Evolutionary conservation across 2,329 filamentous ascomycete genomes (phyloP), one percentile per base, ranked within the genome.

Genomic region (Fusarium beomiforme): DNA sequence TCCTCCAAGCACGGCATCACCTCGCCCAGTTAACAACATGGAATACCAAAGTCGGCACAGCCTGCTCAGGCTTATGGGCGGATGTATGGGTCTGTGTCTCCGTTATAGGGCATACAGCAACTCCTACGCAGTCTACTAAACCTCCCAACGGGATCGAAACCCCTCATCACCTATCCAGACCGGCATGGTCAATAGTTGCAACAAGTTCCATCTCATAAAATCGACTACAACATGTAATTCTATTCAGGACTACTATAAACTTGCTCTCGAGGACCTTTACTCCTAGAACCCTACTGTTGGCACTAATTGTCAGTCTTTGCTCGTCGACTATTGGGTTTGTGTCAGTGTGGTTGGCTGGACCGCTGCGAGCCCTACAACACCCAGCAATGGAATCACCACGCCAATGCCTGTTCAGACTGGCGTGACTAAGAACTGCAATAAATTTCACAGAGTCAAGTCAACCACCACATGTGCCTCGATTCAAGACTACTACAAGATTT

Each of bases 401-500:
- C 41, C 50, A 1, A 39, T 36, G 5, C 36, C 26, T 8, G 34
- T 51, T 10, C 44, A 59, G 17, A 4, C 17, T 8, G 17, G 29
- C 5, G 51, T 51, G 17, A 6, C n/a, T 14, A 50, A 33, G 8
- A 50, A 26, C 13, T 59, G 36, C 26, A 42, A 59, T 21, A 51
- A 59, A 13, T 59, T 59, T 12, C 36, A 59, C 8, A 6, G n/a
- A 8, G 24, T 57, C 13, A 12, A 57, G 14, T 42, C n/a, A 29
- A 51, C 44, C 3, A 50, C 34, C 3, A 59, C 21, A 2, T 59
- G 44, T 10, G 26, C 56, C 5, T 59, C 34, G 0, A 58, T 72
- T 8, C 43, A 44, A 13, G 31, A 37, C 36, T 60, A 61, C 26
- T 56, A 69, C n/a, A 54, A 59, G 14, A 61, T 72, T 16, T 50